phyloP scores from a whole-genome alignment of 73 alveolate genomes.

The Effrenium voratum region DNA sequence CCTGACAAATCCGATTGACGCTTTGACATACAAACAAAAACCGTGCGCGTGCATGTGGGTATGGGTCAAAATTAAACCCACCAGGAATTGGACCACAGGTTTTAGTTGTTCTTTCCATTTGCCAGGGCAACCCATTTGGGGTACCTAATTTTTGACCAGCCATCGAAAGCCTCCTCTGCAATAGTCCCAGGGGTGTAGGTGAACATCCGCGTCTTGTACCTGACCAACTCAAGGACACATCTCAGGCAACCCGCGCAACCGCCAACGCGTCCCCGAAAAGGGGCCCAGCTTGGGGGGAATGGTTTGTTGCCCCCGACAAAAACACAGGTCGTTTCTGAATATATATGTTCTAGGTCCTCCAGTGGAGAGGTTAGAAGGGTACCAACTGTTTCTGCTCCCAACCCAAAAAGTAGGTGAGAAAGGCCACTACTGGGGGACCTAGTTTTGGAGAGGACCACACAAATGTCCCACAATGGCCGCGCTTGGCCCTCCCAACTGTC shows the following conservation, averaged over 20 bases:
- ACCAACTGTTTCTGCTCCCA: neutral
- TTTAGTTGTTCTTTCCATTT: neutral
- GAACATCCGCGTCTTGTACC: slow-evolving; percentile 36
- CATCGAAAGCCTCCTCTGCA: slow-evolving; percentile 57
- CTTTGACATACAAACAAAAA: neutral
- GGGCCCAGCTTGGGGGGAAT: neutral
- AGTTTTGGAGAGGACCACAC: neutral
- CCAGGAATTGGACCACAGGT: neutral
- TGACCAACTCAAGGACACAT: neutral
- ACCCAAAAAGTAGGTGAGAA: neutral
- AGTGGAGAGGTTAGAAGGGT: neutral
- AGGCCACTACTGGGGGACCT: neutral
- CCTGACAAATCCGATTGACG: neutral
- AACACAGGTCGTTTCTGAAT: neutral
- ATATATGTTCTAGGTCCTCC: neutral
- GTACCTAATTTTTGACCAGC: too few relatives aligned
- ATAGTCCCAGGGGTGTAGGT: slow-evolving; percentile 2
- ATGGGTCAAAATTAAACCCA: neutral
- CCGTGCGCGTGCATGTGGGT: neutral
- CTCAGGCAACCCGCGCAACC: neutral
- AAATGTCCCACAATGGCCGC: neutral
- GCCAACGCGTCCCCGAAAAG: neutral
- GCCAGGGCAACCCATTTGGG: neutral
- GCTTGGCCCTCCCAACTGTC: neutral
- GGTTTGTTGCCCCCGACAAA: too few relatives aligned